Percentiles rank a stretch among this genome's conserved stretches.
Evolutionary conservation across 2,329 filamentous ascomycete genomes (phyloP).

Genomic region (Pseudohalonectria lignicola): DNA sequence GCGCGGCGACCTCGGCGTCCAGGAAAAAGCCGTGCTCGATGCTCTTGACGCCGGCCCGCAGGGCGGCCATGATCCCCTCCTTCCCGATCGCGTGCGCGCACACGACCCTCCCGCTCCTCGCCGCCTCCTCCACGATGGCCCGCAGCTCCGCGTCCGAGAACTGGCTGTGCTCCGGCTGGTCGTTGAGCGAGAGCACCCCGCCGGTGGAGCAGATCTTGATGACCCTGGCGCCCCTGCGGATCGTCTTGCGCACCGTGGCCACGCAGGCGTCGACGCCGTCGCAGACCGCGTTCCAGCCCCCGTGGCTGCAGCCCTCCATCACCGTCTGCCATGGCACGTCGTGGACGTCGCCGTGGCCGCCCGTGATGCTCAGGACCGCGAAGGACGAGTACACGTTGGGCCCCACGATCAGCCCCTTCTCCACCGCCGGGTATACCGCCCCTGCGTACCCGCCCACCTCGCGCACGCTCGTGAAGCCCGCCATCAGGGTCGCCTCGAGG

Average conservation of each 20-base stretch:
- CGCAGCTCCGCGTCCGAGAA: conserved; percentile 31
- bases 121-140: conserved; percentile 31
- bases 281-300: conserved; percentile 22
- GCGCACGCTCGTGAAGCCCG: conserved; percentile 38
- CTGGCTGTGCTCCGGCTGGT: conserved; percentile 29
- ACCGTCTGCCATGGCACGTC: conserved; percentile 22
- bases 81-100: conserved; percentile 34
- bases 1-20: conserved; percentile 29
- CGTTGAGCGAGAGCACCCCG: conserved; percentile 29
- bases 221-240: conserved; percentile 32
- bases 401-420: conserved; percentile 30
- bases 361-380: conserved; percentile 31
- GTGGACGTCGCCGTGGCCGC: conserved; percentile 35
- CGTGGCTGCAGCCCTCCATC: conserved; percentile 17
- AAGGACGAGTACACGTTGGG: conserved; percentile 37
- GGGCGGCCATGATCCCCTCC: conserved; percentile 30
- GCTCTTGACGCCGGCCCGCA: conserved; percentile 29
- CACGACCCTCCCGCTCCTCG: conserved; percentile 23
- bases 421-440: conserved; percentile 28
- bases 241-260: conserved; percentile 26
- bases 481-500: conserved; percentile 27
- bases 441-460: conserved; percentile 35
- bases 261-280: conserved; percentile 35
- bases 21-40: conserved; percentile 37
- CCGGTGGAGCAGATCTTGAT: conserved; percentile 35